A percentile compares a stretch with the other conserved stretches of the same genome.
These are phyloP conservation scores for Psophocarpus tetragonolobus DNA, from an alignment of 306 rosid species.

Conservation along the genomic window DNA sequence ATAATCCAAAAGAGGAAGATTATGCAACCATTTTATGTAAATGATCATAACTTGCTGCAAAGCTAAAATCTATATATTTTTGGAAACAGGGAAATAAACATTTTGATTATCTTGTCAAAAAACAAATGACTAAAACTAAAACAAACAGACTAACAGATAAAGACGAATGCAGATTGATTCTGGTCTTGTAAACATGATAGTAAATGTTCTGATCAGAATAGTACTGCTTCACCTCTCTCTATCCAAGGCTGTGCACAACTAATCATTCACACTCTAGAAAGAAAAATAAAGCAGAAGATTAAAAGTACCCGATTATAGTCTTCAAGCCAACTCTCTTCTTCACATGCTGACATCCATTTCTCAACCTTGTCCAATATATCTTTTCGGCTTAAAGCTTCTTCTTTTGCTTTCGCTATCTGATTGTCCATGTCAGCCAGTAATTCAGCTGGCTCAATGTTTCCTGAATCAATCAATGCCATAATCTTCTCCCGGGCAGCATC, in stretches of 20 bases:
- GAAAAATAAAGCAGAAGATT: slow-evolving; percentile 2
- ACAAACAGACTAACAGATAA: background rate
- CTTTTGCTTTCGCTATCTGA: slow-evolving; percentile 88
- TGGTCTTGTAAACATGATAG: background rate
- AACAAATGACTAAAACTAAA: background rate
- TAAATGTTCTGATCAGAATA: background rate
- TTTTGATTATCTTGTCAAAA: background rate
- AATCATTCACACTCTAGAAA: background rate
- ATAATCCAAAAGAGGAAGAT: background rate
- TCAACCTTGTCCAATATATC: slow-evolving; percentile 99
- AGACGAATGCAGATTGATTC: slow-evolving; percentile 5
- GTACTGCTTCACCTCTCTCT: slow-evolving; percentile 9
- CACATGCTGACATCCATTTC: slow-evolving; percentile 99
- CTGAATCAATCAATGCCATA: slow-evolving; percentile 83
- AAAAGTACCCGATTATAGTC: slow-evolving; percentile 89
- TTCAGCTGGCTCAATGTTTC: slow-evolving; percentile 81
- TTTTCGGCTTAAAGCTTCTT: slow-evolving; percentile 91
- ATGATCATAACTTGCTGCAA: slow-evolving; percentile 23
- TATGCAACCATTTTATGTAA: background rate
- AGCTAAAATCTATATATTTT: slow-evolving; percentile 2
- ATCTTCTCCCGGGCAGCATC: slow-evolving; percentile 93
- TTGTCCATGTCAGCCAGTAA: slow-evolving; percentile 94
- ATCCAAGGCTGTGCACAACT: slow-evolving; percentile 2
- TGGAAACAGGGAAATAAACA: background rate
- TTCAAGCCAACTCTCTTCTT: slow-evolving; percentile 99